Percentiles rank a stretch among this genome's conserved stretches.
Conservation (phyloP, 2,329 filamentous ascomycete genomes). For the Ophiosphaerella herpotricha region DNA sequence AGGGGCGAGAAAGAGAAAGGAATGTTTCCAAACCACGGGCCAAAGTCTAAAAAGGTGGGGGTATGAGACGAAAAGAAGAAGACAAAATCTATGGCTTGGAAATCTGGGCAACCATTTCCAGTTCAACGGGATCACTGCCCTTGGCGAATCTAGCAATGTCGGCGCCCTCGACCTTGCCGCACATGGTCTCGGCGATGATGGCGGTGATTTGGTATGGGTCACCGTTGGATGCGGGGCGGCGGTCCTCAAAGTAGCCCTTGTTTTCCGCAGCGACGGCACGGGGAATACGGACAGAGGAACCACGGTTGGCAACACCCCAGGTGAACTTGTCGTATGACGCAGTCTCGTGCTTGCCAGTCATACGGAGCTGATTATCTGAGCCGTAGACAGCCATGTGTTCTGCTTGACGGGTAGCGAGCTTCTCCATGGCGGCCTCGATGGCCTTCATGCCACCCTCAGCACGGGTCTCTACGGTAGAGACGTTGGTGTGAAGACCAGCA, state of each 20-base stretch:
- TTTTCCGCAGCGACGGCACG: conserved; percentile 82
- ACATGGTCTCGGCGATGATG: conserved; percentile 75
- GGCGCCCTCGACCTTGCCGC: conserved; percentile 55
- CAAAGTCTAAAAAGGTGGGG: conserved; percentile 9
- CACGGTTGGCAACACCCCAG: conserved; percentile 94
- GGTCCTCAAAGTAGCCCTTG: conserved; percentile 88
- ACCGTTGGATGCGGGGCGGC: conserved; percentile 74
- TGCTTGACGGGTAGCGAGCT: conserved; percentile 55
- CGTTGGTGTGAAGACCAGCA: conserved; percentile 91
- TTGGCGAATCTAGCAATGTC: conserved; percentile 50
- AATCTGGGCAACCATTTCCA: conserved; percentile 40
- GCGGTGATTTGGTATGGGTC: conserved; percentile 85
- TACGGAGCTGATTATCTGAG: conserved; percentile 91
- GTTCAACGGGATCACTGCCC: conserved; percentile 40
- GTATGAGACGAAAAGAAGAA: conserved; percentile 13
- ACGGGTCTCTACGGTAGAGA: conserved; percentile 88
- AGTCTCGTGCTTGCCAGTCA: conserved; percentile 94
- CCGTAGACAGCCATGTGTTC: conserved; percentile 85
- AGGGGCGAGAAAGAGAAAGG: not conserved
- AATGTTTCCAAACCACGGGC: not conserved
- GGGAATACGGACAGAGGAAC: conserved; percentile 90
- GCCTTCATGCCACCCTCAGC: conserved; percentile 91
- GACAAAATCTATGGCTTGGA: conserved; percentile 29
- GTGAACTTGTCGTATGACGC: conserved; percentile 91
- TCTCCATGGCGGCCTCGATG: conserved; percentile 77